Evolutionary conservation across 2,329 filamentous ascomycete species (phyloP).

Genomic region (Fusarium nanum): DNA sequence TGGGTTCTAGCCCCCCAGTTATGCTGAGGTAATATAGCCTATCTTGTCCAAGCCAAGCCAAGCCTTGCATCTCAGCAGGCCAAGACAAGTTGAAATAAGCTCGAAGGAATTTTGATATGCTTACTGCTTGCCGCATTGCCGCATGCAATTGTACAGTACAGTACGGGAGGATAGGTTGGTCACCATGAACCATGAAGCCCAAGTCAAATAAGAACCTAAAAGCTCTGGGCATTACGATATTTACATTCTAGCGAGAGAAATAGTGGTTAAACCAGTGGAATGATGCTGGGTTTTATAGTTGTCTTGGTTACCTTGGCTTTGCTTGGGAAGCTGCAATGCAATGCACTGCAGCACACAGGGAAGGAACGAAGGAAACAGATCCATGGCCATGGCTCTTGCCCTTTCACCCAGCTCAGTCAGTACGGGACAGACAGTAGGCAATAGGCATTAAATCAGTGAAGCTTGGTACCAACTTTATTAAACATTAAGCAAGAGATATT

Average conservation of each 20-base stretch:
- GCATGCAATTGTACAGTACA: slow-evolving; percentile 31
- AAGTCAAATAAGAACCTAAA: background rate
- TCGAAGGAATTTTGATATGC: slow-evolving; percentile 27
- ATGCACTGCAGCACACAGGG: background rate
- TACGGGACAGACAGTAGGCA: too few relatives aligned
- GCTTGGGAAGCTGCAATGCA: background rate
- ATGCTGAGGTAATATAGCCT: slow-evolving; percentile 30
- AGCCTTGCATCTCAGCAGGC: background rate
- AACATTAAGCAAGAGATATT: too few relatives aligned
- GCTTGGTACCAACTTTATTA: too few relatives aligned
- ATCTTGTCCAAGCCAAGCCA: slow-evolving; percentile 1
- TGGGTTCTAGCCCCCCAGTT: slow-evolving; percentile 29
- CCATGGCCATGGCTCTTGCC: background rate
- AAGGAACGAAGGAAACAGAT: background rate
- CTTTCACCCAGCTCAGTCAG: background rate
- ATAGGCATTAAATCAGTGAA: too few relatives aligned
- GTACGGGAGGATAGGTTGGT: slow-evolving; percentile 5
- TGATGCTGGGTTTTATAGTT: slow-evolving; percentile 4
- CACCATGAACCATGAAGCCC: background rate
- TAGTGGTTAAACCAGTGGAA: slow-evolving; percentile 1
- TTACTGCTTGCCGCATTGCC: slow-evolving; percentile 37
- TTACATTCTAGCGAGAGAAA: slow-evolving; percentile 15
- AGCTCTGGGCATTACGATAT: slow-evolving; percentile 5
- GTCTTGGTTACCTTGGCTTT: background rate
- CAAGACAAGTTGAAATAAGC: slow-evolving; percentile 32